Percentiles rank a stretch among this genome's conserved stretches.
Evolutionary conservation across 2,329 filamentous ascomycete genomes (phyloP).

Genomic region (Tricladium varicosporioides): DNA sequence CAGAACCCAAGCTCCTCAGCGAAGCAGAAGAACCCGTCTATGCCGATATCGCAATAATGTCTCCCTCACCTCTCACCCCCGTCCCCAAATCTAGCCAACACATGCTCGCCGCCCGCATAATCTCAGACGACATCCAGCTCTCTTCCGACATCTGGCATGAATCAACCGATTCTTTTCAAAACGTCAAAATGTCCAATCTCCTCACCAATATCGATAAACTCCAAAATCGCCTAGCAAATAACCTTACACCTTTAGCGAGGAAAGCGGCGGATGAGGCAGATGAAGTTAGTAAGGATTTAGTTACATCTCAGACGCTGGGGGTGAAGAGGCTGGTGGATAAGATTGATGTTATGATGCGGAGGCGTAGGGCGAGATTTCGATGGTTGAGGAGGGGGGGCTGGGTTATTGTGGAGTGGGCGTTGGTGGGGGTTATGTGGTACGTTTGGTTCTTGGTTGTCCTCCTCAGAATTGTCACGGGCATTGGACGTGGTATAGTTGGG

Average conservation of each 20-base stretch:
- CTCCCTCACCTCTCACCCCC: conserved; percentile 12
- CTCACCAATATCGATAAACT: conserved; percentile 41
- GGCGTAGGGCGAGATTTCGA: conserved; percentile 64
- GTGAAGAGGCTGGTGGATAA: conserved; percentile 79
- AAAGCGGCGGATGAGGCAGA: conserved; percentile 76
- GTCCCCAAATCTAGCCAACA: conserved; percentile 35
- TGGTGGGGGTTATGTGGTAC: conserved; percentile 91
- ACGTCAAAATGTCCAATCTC: conserved; percentile 54
- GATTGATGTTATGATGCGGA: conserved; percentile 72
- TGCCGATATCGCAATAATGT: conserved; percentile 25
- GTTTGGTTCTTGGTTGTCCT: conserved; percentile 88
- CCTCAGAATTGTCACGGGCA: conserved; percentile 61
- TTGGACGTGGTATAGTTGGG: conserved; percentile 57
- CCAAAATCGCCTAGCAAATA: conserved; percentile 39
- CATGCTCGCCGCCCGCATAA: conserved; percentile 49
- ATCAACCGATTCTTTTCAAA: conserved; percentile 57
- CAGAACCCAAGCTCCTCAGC: conserved; percentile 27
- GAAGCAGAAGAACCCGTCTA: conserved; percentile 18
- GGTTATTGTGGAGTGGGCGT: conserved; percentile 79
- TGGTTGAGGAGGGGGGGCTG: conserved; percentile 77
- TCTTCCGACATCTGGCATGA: conserved; percentile 50
- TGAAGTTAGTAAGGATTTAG: conserved; percentile 71
- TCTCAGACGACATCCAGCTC: conserved; percentile 46
- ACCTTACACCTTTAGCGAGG: conserved; percentile 58
- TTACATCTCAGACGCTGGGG: conserved; percentile 72